Base-by-base conservation (phyloP, 1,284 basidiomycete species). In the Cryptococcus sp. region DNA sequence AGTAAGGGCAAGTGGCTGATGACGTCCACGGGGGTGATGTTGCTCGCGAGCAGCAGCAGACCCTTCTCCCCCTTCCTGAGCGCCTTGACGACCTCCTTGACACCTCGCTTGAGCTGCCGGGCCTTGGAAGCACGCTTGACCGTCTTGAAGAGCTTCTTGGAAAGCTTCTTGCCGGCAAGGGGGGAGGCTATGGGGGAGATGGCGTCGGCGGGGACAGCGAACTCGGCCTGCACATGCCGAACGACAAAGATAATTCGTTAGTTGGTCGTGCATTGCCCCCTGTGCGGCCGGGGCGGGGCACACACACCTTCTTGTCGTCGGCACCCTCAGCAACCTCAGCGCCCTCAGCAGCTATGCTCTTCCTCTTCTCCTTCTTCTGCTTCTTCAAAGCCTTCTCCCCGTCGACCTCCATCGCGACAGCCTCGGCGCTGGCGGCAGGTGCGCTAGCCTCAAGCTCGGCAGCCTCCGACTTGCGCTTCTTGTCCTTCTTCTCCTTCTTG, bases 1-100 rank as follows among this genome's bases (percentile, higher is more conserved):
- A 98, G 81, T 35, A 98, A 81, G 15, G 96, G 96, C 54, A 99
- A 82, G 79, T 98, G 96, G 21, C 92, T 94, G 67, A 98, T 89
- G 66, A 99, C 97, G 78, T 99, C 96, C 69, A 98, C 88, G 23
- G 96, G 96, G 48, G 89, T 94, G 73, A 98, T 98, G 78, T 98
- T 96, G 43, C 89, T 94, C 4, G 96, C 96, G 55, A 99, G 84
- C 55, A 99, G 81, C 45, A 98, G 85, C 23, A 99, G 81, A 18
- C 93, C 93, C 81, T 89, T 91, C 77, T 97, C 93, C 54, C 92
- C 92, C 77, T 97, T 97, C 53, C 92, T 83, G 50, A 97, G 88
- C 2, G 91, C 90, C 78, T 97, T 97, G 53, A 95, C 91, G 37
- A 97, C 90, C 77, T 97, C 93, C 79, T 97, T 97, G 51, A 97